Conservation (phyloP, 2,329 filamentous ascomycete species). For the Sporothrix protearum region DNA sequence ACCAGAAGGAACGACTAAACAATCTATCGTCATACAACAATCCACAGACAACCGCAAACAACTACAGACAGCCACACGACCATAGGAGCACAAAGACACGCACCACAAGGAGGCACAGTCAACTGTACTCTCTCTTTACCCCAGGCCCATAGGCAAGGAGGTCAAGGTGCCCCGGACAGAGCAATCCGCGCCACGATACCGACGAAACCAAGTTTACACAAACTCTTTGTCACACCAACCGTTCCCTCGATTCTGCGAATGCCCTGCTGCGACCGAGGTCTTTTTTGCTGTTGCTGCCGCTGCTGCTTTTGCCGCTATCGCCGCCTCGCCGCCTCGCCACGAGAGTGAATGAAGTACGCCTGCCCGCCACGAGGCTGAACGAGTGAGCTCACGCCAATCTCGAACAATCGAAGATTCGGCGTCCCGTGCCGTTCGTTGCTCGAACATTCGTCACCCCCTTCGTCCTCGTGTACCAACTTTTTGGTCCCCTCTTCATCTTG, state of each 20-base stretch:
- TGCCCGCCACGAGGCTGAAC: constrained; percentile 21
- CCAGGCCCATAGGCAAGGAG: neutral
- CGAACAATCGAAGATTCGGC: neutral
- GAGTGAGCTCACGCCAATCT: constrained; percentile 6
- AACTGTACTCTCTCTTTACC: neutral
- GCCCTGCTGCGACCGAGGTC: neutral
- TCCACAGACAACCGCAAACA: neutral
- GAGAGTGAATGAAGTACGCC: constrained; percentile 19
- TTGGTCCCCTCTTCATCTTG: neutral
- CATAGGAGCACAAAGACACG: neutral
- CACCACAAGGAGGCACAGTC: constrained; percentile 5
- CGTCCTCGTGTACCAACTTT: neutral
- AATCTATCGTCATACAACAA: neutral
- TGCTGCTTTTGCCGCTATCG: constrained; percentile 5
- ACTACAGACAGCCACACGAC: neutral
- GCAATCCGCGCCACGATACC: constrained; percentile 5
- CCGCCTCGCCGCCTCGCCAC: neutral
- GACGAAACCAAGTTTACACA: constrained; percentile 3
- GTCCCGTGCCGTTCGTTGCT: constrained; percentile 11
- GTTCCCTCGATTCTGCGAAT: constrained; percentile 11
- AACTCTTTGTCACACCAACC: constrained; percentile 9
- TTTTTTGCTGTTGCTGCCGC: neutral
- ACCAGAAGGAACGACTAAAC: neutral
- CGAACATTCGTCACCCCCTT: neutral
- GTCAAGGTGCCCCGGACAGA: neutral